Conservation (phyloP, 2,329 filamentous ascomycete species). For the Coleophoma cylindrospora region DNA sequence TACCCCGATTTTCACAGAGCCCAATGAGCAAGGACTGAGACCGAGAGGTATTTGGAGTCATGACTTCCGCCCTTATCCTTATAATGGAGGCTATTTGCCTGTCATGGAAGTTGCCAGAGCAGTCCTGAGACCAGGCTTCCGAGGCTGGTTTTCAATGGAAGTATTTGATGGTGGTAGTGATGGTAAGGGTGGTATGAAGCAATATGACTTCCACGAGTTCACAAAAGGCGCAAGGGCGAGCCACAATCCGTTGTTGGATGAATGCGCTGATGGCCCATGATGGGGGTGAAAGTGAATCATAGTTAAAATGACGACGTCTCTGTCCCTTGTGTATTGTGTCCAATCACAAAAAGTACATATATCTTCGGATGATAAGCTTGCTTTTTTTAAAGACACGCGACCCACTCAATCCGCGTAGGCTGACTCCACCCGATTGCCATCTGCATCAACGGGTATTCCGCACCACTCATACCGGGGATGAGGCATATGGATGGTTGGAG, state of each 20-base stretch:
- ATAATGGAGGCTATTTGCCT: conserved; percentile 66
- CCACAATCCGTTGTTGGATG: conserved; percentile 32
- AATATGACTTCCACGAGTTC: conserved; percentile 35
- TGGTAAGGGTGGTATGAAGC: conserved; percentile 47
- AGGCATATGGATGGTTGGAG: no score
- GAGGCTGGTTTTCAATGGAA: conserved; percentile 61
- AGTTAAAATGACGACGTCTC: no score
- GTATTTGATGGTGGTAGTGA: conserved; percentile 59
- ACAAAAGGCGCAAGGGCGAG: conserved; percentile 42
- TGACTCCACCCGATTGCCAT: no score
- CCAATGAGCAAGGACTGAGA: conserved; percentile 46
- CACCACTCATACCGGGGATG: no score
- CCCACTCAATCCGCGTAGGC: no score
- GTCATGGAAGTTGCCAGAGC: conserved; percentile 59
- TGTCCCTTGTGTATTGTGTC: no score
- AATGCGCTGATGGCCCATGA: conserved; percentile 21
- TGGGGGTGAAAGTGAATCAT: background rate
- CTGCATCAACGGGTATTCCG: no score
- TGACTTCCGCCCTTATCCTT: conserved; percentile 64
- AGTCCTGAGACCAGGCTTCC: conserved; percentile 62
- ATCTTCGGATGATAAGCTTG: no score
- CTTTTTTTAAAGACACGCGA: no score
- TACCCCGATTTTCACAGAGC: conserved; percentile 39
- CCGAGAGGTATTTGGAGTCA: conserved; percentile 67
- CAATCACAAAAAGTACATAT: no score